These are phyloP conservation scores for Acacia pycnantha DNA, from an alignment of 331 rosid genomes.

Conservation along the genomic window DNA sequence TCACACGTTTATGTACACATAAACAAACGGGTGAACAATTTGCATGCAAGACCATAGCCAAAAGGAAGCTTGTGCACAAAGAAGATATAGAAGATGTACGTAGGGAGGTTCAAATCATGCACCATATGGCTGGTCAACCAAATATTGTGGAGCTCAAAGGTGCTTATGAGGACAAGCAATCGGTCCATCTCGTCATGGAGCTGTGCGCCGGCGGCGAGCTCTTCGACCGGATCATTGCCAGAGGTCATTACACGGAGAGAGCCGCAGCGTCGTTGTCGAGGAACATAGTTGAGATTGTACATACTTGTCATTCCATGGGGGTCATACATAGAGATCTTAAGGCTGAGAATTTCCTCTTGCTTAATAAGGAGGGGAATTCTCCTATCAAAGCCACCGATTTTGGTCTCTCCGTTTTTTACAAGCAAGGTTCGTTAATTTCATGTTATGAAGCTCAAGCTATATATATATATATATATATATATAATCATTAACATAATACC, in stretches of 20 bases:
- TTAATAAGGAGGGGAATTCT: constrained; percentile 70
- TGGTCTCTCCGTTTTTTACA: constrained; percentile 88
- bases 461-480: neutral
- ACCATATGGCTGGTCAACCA: constrained; percentile 77
- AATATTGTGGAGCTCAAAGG: constrained; percentile 91
- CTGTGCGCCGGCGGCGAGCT: constrained; percentile 96
- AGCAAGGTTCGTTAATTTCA: constrained; percentile 59
- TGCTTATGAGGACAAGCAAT: constrained; percentile 90
- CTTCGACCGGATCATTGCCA: constrained; percentile 87
- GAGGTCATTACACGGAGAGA: constrained; percentile 93
- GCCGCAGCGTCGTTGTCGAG: constrained; percentile 81
- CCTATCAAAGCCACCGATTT: constrained; percentile 98
- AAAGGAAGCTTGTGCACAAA: constrained; percentile 76
- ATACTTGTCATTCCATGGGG: constrained; percentile 94
- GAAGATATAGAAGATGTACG: constrained; percentile 92
- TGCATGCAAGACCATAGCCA: constrained; percentile 94
- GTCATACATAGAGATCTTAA: constrained; percentile 96
- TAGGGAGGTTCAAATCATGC: constrained; percentile 97
- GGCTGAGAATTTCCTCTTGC: constrained; percentile 94
- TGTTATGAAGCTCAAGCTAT: neutral
- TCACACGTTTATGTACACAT: constrained; percentile 75
- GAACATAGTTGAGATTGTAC: constrained; percentile 89
- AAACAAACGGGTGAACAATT: constrained; percentile 70
- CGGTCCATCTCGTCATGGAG: constrained; percentile 94
- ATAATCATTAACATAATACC: neutral